Conservation (phyloP, 441 rosid genomes). For the Eutrema salsugineum region DNA sequence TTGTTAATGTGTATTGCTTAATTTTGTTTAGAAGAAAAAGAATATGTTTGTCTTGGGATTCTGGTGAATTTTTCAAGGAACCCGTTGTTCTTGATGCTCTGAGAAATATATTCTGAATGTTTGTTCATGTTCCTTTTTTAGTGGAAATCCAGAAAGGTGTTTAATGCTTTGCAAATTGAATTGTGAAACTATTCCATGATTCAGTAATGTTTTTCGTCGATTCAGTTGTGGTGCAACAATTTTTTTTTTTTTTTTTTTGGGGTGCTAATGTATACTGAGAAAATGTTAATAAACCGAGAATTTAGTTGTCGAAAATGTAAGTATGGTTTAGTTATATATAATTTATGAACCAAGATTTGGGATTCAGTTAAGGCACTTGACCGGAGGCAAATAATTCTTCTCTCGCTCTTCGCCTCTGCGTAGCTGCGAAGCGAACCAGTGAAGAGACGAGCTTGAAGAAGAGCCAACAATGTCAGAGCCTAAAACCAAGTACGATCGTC, state of each 20-base stretch:
- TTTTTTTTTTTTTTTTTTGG: too few species aligned
- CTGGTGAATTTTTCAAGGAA: background rate
- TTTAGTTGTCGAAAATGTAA: too few species aligned
- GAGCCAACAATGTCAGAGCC: slow-evolving; percentile 66
- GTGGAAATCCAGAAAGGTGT: background rate
- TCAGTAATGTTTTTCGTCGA: too few species aligned
- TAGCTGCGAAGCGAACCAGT: slow-evolving; percentile 27
- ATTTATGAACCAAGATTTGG: background rate
- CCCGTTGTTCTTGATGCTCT: background rate
- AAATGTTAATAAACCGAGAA: background rate
- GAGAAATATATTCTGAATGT: background rate
- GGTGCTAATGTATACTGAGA: too few species aligned
- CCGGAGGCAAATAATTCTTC: background rate
- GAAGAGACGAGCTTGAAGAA: background rate
- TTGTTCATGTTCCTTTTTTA: background rate
- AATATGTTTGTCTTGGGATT: slow-evolving; percentile 10
- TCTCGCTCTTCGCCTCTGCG: slow-evolving; percentile 5
- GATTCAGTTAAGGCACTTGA: background rate
- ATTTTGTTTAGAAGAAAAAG: slow-evolving; percentile 4
- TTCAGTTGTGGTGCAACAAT: too few species aligned
- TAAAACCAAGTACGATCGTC: slow-evolving; percentile 89
- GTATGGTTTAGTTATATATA: too few species aligned
- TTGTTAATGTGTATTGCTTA: slow-evolving; percentile 13
- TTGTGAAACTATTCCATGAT: too few species aligned
- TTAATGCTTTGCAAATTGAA: background rate